A percentile compares a stretch with the other conserved stretches of the same genome.
These are phyloP conservation scores for Colletotrichum sp. DNA, from an alignment of 2,329 filamentous ascomycete genomes.

Conservation along the genomic window DNA sequence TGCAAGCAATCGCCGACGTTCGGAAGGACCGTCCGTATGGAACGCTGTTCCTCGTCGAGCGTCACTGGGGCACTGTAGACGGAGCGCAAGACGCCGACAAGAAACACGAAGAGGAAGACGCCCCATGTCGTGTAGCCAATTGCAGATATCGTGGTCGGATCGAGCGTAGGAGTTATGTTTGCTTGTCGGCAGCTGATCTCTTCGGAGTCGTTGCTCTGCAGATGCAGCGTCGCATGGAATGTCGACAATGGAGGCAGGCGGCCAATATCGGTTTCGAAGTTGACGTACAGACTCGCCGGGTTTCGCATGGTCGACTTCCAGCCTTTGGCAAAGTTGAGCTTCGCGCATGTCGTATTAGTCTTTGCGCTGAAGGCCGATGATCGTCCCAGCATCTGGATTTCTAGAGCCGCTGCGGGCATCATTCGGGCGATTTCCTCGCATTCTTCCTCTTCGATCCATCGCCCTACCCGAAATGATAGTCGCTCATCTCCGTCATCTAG, in stretches of 20 bases:
- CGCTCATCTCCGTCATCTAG: background rate
- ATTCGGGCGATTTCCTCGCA: background rate
- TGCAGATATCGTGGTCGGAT: background rate
- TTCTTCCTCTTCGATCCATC: slow-evolving; percentile 9
- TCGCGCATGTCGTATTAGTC: background rate
- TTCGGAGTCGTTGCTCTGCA: background rate
- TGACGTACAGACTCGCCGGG: background rate
- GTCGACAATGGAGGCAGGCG: slow-evolving; percentile 19
- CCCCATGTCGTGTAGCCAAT: slow-evolving; percentile 20
- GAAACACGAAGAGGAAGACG: slow-evolving; percentile 24
- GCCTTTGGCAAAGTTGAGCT: background rate
- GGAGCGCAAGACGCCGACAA: slow-evolving; percentile 14
- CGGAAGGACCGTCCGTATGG: slow-evolving; percentile 19
- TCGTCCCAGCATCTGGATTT: slow-evolving; percentile 9
- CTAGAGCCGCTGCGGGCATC: background rate
- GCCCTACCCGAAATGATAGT: background rate
- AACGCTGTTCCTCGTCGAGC: background rate
- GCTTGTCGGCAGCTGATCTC: slow-evolving; percentile 17
- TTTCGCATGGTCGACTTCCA: background rate
- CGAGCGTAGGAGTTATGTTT: slow-evolving; percentile 21
- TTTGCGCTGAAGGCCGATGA: background rate
- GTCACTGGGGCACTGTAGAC: background rate
- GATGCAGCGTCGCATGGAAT: slow-evolving; percentile 12
- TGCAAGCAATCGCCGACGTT: slow-evolving; percentile 63
- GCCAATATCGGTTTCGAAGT: slow-evolving; percentile 1